A percentile compares a stretch with the other conserved stretches of the same genome.
These are phyloP conservation scores for Saturnispora saitoi DNA, from an alignment of 805 yeast genomes.

Conservation along the genomic window DNA sequence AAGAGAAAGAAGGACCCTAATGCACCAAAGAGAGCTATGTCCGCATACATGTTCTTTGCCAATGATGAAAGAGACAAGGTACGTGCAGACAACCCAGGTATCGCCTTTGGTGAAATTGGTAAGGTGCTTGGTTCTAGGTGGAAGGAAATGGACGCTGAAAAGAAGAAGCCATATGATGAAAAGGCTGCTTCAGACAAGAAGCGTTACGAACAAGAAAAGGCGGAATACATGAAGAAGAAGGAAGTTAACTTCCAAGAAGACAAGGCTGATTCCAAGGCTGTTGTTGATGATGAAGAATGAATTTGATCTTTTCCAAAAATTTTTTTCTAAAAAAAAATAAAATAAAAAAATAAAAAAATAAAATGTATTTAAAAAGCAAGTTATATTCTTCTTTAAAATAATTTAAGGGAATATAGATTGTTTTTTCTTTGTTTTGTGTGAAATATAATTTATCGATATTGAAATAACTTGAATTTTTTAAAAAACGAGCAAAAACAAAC, in stretches of 20 bases:
- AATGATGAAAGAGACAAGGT: slow-evolving; percentile 95
- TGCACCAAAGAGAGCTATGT: slow-evolving; percentile 97
- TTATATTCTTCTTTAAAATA: too few relatives aligned
- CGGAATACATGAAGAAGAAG: slow-evolving; percentile 50
- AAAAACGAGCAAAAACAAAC: too few relatives aligned
- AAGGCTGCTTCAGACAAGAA: slow-evolving; percentile 95
- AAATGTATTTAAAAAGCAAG: too few relatives aligned
- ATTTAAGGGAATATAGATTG: neutral
- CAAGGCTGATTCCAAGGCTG: slow-evolving; percentile 2
- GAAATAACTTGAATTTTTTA: neutral
- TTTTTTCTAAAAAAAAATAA: too few relatives aligned
- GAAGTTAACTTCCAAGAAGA: slow-evolving; percentile 13
- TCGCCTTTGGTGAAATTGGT: slow-evolving; percentile 92
- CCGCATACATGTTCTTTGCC: slow-evolving; percentile 99
- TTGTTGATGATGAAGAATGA: neutral
- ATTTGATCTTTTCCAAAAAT: neutral
- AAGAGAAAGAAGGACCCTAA: slow-evolving; percentile 67
- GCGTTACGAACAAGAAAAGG: slow-evolving; percentile 95
- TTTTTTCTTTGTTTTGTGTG: neutral
- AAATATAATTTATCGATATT: too few relatives aligned
- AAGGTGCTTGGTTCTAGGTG: slow-evolving; percentile 91
- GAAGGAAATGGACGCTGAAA: slow-evolving; percentile 81
- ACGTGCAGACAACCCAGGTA: slow-evolving; percentile 94
- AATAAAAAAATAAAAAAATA: too few relatives aligned
- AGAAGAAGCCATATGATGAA: slow-evolving; percentile 81